Evolutionary conservation across 768 basidiomycete genomes (phyloP).

Genomic region (Serendipita sp.): DNA sequence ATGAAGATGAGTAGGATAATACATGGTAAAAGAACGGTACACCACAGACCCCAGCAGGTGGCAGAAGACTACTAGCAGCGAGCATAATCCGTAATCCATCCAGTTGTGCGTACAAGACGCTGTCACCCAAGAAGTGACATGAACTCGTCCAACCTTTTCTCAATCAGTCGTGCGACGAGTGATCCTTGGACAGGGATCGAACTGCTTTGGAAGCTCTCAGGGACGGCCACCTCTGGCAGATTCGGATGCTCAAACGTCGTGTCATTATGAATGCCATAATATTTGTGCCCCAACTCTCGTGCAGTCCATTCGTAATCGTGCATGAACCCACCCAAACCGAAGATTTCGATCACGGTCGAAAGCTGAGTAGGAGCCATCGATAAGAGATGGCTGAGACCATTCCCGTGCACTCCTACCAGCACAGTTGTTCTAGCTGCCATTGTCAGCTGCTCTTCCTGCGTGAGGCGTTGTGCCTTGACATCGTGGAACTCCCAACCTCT

Average conservation of each 20-base stretch:
- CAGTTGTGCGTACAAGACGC: too few species aligned
- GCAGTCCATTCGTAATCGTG: constrained; percentile 80
- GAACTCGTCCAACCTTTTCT: constrained; percentile 38
- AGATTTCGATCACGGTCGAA: constrained; percentile 76
- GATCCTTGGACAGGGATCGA: constrained; percentile 58
- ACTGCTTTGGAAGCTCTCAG: constrained; percentile 71
- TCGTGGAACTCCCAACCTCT: constrained; percentile 43
- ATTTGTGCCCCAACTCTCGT: constrained; percentile 49
- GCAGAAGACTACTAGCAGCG: too few species aligned
- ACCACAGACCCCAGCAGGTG: too few species aligned
- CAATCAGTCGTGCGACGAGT: constrained; percentile 48
- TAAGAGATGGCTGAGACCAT: constrained; percentile 70
- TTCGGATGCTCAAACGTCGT: constrained; percentile 27
- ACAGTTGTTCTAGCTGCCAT: constrained; percentile 55
- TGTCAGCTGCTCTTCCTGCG: constrained; percentile 59
- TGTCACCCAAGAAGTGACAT: neutral
- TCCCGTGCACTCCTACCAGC: constrained; percentile 59
- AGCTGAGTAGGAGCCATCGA: constrained; percentile 61
- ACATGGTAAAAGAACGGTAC: too few species aligned
- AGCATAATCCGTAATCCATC: too few species aligned
- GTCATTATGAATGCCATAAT: constrained; percentile 73
- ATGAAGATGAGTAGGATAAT: too few species aligned
- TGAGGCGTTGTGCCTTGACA: constrained; percentile 44
- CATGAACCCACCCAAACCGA: constrained; percentile 65
- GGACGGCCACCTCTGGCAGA: constrained; percentile 43